Conservation (phyloP, 1,284 basidiomycete species). For the Mycosarcoma mackinlayi region DNA sequence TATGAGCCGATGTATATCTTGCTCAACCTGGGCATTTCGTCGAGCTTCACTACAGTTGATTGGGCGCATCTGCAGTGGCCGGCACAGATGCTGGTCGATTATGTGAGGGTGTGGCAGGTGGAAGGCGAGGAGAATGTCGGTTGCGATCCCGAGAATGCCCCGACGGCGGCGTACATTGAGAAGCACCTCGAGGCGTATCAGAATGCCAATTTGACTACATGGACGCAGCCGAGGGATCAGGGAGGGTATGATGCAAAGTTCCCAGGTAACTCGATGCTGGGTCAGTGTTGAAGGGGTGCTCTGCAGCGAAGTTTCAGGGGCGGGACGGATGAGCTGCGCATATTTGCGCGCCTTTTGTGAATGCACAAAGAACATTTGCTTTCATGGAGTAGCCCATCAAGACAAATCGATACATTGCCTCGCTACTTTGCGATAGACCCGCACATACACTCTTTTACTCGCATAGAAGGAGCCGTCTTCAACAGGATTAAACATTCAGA, state of each 20-base stretch:
- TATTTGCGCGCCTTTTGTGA: too few relatives aligned
- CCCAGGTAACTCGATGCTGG: conserved; percentile 48
- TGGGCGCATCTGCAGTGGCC: conserved; percentile 31
- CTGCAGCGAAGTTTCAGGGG: too few relatives aligned
- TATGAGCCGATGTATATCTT: conserved; percentile 70
- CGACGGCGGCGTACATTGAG: conserved; percentile 64
- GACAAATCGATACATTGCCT: too few relatives aligned
- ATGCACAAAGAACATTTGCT: too few relatives aligned
- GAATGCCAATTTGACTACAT: conserved; percentile 63
- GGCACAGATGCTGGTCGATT: conserved; percentile 49
- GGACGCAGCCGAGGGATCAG: conserved; percentile 38
- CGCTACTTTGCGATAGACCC: too few relatives aligned
- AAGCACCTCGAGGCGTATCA: conserved; percentile 61
- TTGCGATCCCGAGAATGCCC: conserved; percentile 69
- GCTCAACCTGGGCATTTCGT: conserved; percentile 58
- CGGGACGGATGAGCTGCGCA: too few relatives aligned
- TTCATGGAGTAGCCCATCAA: too few relatives aligned
- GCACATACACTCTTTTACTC: too few relatives aligned
- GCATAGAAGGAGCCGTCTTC: too few relatives aligned
- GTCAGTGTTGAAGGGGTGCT: conserved; percentile 42
- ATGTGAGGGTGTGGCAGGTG: conserved; percentile 59
- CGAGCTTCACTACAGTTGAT: conserved; percentile 49
- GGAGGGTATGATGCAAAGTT: conserved; percentile 52
- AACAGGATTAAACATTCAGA: too few relatives aligned
- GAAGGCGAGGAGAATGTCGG: conserved; percentile 60